These are phyloP conservation scores for Pichia ethanolica DNA, from an alignment of 805 yeast species.

Conservation along the genomic window DNA sequence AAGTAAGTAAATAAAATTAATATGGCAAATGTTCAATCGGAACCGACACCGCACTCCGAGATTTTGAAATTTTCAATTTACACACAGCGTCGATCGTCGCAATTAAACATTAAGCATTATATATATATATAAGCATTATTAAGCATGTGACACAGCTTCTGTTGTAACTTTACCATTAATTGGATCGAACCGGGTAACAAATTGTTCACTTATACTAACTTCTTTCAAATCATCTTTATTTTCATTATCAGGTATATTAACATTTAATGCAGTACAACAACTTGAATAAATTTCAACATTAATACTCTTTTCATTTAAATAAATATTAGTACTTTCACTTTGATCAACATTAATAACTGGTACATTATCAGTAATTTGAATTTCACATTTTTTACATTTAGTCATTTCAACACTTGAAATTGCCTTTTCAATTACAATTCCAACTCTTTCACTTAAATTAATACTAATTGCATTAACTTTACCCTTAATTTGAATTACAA, in stretches of 20 bases:
- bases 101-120: too few species aligned
- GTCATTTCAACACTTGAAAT: conserved; percentile 86
- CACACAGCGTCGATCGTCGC: neutral
- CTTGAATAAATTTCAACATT: conserved; percentile 76
- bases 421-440: conserved; percentile 73
- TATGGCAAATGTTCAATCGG: neutral
- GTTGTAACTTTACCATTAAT: conserved; percentile 48
- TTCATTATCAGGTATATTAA: conserved; percentile 49
- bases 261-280: conserved; percentile 75
- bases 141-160: conserved; percentile 80
- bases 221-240: conserved; percentile 72
- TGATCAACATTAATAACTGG: conserved; percentile 87
- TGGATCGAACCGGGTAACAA: conserved; percentile 54
- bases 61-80: neutral
- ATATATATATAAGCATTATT: too few species aligned
- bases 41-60: conserved; percentile 1
- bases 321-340: conserved; percentile 77
- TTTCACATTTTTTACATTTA: conserved; percentile 70
- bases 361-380: conserved; percentile 75
- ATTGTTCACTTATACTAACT: conserved; percentile 85
- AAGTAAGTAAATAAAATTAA: too few species aligned
- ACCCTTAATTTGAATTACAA: conserved; percentile 78
- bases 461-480: conserved; percentile 85
- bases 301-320: conserved; percentile 22
- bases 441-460: conserved; percentile 63